Evolutionary conservation across 73 alveolate genomes (phyloP), one percentile per base, ranked within the genome.

Genomic region (Paramecium octaurelia): DNA sequence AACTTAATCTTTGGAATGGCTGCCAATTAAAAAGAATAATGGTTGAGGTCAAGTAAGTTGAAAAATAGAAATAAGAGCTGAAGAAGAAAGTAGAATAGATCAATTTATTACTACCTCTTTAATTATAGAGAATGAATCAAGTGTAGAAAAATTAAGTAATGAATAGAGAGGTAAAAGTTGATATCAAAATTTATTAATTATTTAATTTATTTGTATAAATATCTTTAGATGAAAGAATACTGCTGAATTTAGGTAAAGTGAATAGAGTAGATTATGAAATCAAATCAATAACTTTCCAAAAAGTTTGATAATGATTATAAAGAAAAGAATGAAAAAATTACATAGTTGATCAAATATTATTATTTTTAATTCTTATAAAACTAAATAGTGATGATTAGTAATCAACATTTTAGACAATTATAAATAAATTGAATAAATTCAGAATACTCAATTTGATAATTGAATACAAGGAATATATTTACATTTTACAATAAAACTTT

Each of bases 1-100:
- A 54, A 34, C 84, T 4, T 64, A 64, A 64, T 64, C 84, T 64
- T 80, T 80, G 91, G 76, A 42, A 80, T 80, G 91, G 58, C 76
- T 24, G 44, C 91, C 2, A 80, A 80, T 48, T 80, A 31, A 20
- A 76, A 80, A 46, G 44, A 14, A 12, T 80, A 80, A 80, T 42
- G 27, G 70, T 12, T 14, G 76, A 80, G 29, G 50, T 76, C 7
- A 3, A 42, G 12, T 44, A 23, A 42, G 36, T 43, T 43, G 43
- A 6, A 31, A 80, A 46, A 80, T 29, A 11, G 91, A 80, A 80
- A 46, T 80, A 23, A 46, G 24, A 24, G 29, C 14, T 2, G 76
- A 80, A 48, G 73, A 40, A n/a, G 46, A 80, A 21, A 76, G 14
- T 48, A 80, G 31, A 80, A 24, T 21, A 44, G 57, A 48, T 27